Base-by-base conservation (phyloP, 108 stramenopile genomes). In the Cylindrotheca fusiformis region DNA sequence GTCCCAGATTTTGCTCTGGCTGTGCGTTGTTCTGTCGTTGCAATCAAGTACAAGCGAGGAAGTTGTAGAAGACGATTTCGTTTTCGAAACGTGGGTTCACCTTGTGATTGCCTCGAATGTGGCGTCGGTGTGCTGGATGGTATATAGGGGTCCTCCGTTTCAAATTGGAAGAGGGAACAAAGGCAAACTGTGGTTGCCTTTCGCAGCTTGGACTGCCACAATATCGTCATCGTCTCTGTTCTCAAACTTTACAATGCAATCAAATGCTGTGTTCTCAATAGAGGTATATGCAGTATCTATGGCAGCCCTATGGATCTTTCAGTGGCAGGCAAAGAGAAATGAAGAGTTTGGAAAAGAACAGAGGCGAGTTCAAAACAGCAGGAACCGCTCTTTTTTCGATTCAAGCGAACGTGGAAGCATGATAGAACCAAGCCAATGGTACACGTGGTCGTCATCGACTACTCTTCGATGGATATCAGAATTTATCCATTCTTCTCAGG, bases 381-480 rank as follows among this genome's bases (percentile, higher is more conserved):
- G 41, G 8, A 4, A 28, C 45, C 2, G 33, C 22, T 3, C 22
- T 20, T 6, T 32, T 33, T 45, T 22, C 65, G 45, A 36, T 3
- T 22, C 6, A 45, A 8, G 22, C 33, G 29, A n/a, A 47, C 45
- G 28, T 30, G 4, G 12, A 17, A 45, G 0, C 4, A 2, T n/a
- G n/a, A n/a, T 63, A 6, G 69, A 71, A 21, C 44, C 48, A 26
- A 47, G 47, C 19, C 30, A 48, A 29, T 71, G 69, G 69, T 63
- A 63, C 48, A 57, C 25, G 3, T 71, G 69, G 69, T 57, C 22
- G 12, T 19, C 30, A n/a, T 1, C 52, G 1, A 51, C 60, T 49
- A 57, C 69, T 3, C 32, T 53, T 29, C 54, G 53, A 2, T 71
- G 69, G 69, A 48, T 71, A 6, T 30, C 61, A 18, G 44, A 55